Percentiles rank a stretch among this genome's conserved stretches.
Evolutionary conservation across 805 yeast genomes (phyloP).

Genomic region (Yarrowia divulgata): DNA sequence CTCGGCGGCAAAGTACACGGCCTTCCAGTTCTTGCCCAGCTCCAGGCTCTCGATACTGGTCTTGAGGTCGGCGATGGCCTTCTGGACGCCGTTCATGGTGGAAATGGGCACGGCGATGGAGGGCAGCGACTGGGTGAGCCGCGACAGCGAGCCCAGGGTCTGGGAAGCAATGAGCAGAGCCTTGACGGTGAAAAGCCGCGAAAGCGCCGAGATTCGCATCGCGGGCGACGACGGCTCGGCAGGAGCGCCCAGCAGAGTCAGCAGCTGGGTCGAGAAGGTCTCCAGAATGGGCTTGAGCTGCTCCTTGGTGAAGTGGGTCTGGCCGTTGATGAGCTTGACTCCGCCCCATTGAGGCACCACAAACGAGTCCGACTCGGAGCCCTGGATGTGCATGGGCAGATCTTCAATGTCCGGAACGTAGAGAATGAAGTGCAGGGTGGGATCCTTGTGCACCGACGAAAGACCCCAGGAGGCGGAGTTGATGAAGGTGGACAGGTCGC

Average conservation of each 20-base stretch:
- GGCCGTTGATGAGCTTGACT: conserved; percentile 60
- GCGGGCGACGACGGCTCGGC: conserved; percentile 62
- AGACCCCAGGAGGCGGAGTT: conserved; percentile 88
- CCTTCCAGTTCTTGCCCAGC: conserved; percentile 51
- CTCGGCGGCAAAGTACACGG: conserved; percentile 55
- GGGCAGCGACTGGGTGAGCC: conserved; percentile 70
- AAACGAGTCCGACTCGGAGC: conserved; percentile 62
- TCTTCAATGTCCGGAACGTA: conserved; percentile 64
- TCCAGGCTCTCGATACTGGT: conserved; percentile 51
- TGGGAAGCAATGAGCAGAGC: conserved; percentile 69
- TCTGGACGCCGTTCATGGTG: conserved; percentile 64
- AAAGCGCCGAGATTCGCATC: conserved; percentile 70
- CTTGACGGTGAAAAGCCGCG: conserved; percentile 63
- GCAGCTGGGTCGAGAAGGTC: conserved; percentile 75
- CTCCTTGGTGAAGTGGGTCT: conserved; percentile 47
- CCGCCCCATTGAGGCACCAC: conserved; percentile 94
- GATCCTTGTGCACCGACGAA: conserved; percentile 62
- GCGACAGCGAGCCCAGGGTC: conserved; percentile 74
- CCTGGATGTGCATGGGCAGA: conserved; percentile 55
- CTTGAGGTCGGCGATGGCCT: conserved; percentile 57
- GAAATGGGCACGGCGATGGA: conserved; percentile 84
- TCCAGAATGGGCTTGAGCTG: conserved; percentile 68
- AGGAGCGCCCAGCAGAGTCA: conserved; percentile 76
- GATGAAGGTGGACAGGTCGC: conserved; percentile 74
- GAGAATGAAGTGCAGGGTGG: conserved; percentile 73